A percentile compares a stretch with the other conserved stretches of the same genome.
These are phyloP conservation scores for Penicillium freii DNA, from an alignment of 2,329 filamentous ascomycete genomes.

Conservation along the genomic window DNA sequence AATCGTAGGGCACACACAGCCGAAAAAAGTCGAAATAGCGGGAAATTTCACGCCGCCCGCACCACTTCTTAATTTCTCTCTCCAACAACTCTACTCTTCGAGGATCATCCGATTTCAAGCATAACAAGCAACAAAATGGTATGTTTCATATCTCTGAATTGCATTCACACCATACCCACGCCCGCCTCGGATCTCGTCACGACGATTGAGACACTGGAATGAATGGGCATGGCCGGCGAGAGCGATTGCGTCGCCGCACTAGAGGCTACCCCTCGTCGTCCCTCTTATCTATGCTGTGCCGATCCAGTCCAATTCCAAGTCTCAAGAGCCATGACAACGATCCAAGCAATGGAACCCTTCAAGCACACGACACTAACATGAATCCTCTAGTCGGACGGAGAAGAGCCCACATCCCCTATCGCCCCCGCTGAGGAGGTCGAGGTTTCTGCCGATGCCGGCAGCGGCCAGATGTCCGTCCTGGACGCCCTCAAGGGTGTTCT, in stretches of 20 bases:
- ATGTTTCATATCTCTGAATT: slow-evolving; percentile 19
- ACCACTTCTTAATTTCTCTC: slow-evolving; percentile 24
- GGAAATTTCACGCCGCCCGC: slow-evolving; percentile 19
- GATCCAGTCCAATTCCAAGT: not conserved
- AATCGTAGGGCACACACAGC: slow-evolving; percentile 36
- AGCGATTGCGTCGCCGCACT: not conserved
- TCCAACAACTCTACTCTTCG: slow-evolving; percentile 45
- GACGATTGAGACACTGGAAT: slow-evolving; percentile 12
- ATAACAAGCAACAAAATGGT: slow-evolving; percentile 48
- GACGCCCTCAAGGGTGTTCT: slow-evolving; percentile 98
- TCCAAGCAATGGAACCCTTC: not conserved
- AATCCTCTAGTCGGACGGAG: slow-evolving; percentile 87
- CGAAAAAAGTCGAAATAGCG: slow-evolving; percentile 31
- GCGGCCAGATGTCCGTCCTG: slow-evolving; percentile 85
- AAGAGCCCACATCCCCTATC: slow-evolving; percentile 84
- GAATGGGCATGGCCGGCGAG: not conserved
- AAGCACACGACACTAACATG: not conserved
- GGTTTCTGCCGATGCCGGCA: slow-evolving; percentile 83
- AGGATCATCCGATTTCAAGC: slow-evolving; percentile 53
- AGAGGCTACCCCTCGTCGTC: not conserved
- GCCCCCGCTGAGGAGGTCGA: slow-evolving; percentile 85
- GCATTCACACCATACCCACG: not conserved
- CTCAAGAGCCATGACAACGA: not conserved
- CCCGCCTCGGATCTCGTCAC: not conserved
- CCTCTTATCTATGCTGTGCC: not conserved